Base-by-base conservation (phyloP, 2,329 filamentous ascomycete genomes). In the Pseudogymnoascus sp. region DNA sequence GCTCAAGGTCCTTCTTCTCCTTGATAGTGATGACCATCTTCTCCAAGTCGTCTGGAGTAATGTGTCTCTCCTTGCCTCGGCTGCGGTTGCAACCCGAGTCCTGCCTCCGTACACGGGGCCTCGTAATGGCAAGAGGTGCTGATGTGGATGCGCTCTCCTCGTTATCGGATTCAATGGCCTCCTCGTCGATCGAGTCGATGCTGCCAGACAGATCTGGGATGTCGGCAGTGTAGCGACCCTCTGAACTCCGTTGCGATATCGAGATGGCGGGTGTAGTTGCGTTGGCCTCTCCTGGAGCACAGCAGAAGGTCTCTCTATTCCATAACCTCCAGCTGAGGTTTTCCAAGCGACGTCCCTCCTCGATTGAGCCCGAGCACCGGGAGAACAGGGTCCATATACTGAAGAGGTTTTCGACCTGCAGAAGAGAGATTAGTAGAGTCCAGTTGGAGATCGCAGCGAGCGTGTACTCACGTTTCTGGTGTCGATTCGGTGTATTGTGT, bases 341-440 rank as follows among this genome's bases (percentile, higher is more conserved):
- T 75, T 97, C 95, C 73, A 97, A 81, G 72, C 95, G 84, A 73
- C 91, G 87, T 63, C 95, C 95, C 76, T 97, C 90, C 74, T 96
- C 91, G 74, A 97, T 88, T 61, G 93, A 95, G 72, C 95, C 91
- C 73, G 92, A 91, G 76, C 93, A 96, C 78, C 92, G 91, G 60
- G 92, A 93, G 74, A 97, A 97, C 65, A 97, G 92, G 75, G 91
- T 93, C 92, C 93, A 96, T 85, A 97, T 96, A 80, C 90, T 93
- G 78, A 95, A 96, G 60, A 97, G 85, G 73, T 93, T 96, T 78
- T 96, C 91, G 28, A 91, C 52, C 52, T 58, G 25, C 33, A 58
- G n/a, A 14, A 12, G 14, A 37, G 28, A 7, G 1, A n/a, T 35
- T 11, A 35, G 25, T 33, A 59, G 21, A 59, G n/a, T 14, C 33